These are phyloP conservation scores for Paraleonurus japonicus DNA, from an alignment of 257 asterid species.

Conservation along the genomic window DNA sequence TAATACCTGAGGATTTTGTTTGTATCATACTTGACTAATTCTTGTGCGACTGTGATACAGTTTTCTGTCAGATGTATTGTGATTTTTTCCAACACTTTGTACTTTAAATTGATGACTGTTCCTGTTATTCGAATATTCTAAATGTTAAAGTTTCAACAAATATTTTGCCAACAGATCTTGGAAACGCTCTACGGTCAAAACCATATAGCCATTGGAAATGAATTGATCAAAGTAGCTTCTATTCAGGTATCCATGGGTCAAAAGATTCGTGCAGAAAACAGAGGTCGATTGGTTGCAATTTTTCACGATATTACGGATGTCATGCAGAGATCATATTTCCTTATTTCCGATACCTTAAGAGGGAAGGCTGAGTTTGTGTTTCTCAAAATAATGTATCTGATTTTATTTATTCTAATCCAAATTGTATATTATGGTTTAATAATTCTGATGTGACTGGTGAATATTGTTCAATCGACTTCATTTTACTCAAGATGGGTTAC, in stretches of 20 bases:
- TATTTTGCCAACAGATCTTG: conserved; percentile 57
- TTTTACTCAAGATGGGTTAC: too few species aligned
- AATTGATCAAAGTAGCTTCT: conserved; percentile 73
- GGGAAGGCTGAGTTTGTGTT: conserved; percentile 22
- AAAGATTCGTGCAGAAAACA: conserved; percentile 33
- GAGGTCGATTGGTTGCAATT: conserved; percentile 39
- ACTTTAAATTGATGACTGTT: too few species aligned
- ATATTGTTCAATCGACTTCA: too few species aligned
- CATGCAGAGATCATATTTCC: conserved; percentile 62
- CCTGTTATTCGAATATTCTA: too few species aligned
- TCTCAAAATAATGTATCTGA: neutral
- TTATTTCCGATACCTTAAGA: conserved; percentile 34
- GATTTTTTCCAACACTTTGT: too few species aligned
- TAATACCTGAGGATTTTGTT: neutral
- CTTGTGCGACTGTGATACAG: too few species aligned
- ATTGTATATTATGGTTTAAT: too few species aligned
- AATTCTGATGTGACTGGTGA: too few species aligned
- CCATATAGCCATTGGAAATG: conserved; percentile 83
- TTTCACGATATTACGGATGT: conserved; percentile 64
- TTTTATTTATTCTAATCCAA: too few species aligned
- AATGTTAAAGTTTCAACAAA: neutral
- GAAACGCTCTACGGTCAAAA: conserved; percentile 62
- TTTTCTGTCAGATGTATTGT: neutral
- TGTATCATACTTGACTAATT: neutral
- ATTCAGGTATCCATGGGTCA: conserved; percentile 53